Evolutionary conservation across 805 yeast species (phyloP).

Genomic region (Zygoascus bituminiphila): DNA sequence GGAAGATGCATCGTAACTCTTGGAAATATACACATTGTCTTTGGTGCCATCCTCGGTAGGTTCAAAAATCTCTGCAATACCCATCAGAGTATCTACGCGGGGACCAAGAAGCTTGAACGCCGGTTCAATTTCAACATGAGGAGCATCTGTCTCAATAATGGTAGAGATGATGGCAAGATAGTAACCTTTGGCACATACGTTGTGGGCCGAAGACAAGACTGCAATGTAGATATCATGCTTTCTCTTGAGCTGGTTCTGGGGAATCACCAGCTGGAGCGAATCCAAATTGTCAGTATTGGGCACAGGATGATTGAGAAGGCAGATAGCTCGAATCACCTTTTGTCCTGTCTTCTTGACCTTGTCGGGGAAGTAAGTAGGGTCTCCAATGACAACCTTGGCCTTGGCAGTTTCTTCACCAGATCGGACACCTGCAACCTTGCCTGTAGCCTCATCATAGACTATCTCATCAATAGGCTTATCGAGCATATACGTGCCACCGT

Average conservation of each 20-base stretch:
- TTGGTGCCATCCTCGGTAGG: constrained; percentile 76
- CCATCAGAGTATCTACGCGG: constrained; percentile 78
- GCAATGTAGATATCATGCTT: constrained; percentile 94
- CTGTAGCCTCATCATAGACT: constrained; percentile 53
- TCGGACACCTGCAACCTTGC: constrained; percentile 74
- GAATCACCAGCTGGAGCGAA: constrained; percentile 89
- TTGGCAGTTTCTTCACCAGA: constrained; percentile 87
- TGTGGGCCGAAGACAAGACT: constrained; percentile 78
- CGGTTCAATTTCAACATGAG: constrained; percentile 86
- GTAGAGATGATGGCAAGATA: constrained; percentile 92
- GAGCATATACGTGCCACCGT: constrained; percentile 98
- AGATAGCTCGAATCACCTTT: constrained; percentile 74
- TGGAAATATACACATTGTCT: constrained; percentile 74
- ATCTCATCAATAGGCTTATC: constrained; percentile 93
- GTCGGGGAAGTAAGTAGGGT: constrained; percentile 94
- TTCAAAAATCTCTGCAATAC: constrained; percentile 83
- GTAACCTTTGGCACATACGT: constrained; percentile 82
- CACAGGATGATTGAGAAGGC: constrained; percentile 83
- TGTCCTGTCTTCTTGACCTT: constrained; percentile 65
- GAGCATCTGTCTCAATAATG: constrained; percentile 84
- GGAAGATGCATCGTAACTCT: constrained; percentile 87
- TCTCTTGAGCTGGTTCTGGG: constrained; percentile 90
- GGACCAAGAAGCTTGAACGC: constrained; percentile 87
- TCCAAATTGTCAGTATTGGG: constrained; percentile 76
- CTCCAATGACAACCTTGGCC: constrained; percentile 92